Conservation (phyloP, 192 early-diverging fungal species). For the Backusella macrospora region DNA sequence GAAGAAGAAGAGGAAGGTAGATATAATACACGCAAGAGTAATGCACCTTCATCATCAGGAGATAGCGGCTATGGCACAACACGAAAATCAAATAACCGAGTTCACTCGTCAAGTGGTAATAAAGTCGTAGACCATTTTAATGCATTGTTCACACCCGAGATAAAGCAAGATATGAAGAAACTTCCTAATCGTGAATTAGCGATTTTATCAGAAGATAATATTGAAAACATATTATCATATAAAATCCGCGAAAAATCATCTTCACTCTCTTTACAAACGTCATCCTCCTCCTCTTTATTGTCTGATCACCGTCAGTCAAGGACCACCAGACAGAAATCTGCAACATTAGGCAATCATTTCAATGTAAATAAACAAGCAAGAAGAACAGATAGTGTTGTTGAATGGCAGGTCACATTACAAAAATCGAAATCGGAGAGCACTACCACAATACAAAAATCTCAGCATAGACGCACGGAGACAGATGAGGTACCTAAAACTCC, state of each 20-base stretch:
- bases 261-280: background rate
- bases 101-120: background rate
- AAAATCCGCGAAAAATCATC: background rate
- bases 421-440: background rate
- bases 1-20: background rate
- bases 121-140: background rate
- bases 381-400: background rate
- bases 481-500: background rate
- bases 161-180: too few species aligned
- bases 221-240: too few species aligned
- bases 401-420: constrained; percentile 12
- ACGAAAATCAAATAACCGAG: constrained; percentile 3
- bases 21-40: constrained; percentile 15
- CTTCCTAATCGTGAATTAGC: background rate
- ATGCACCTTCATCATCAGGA: constrained; percentile 18
- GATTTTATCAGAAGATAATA: too few species aligned
- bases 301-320: background rate
- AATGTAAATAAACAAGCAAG: background rate
- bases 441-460: background rate
- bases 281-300: background rate
- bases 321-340: background rate
- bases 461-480: background rate
- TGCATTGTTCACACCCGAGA: background rate
- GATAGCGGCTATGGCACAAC: constrained; percentile 27
- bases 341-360: constrained; percentile 6